phyloP scores from a whole-genome alignment of 176 grass and related monocot genomes.

The Lolium perenne region DNA sequence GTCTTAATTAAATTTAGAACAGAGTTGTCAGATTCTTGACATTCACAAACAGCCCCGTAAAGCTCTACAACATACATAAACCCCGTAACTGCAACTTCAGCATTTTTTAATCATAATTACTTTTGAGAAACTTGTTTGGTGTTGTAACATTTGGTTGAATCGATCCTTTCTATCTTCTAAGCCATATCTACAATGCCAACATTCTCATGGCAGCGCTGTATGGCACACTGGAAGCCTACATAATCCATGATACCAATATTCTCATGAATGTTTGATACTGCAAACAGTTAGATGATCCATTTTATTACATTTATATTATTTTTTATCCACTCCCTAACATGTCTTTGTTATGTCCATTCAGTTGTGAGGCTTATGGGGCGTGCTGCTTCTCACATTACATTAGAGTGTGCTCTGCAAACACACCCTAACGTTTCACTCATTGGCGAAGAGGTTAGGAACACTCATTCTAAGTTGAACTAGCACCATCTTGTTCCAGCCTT shows the following conservation, averaged over 20 bases:
- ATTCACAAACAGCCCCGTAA: neutral
- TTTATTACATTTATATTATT: neutral
- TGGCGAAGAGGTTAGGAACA: slow-evolving; percentile 83
- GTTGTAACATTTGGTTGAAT: slow-evolving; percentile 18
- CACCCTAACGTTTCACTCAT: slow-evolving; percentile 95
- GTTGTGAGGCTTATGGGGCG: slow-evolving; percentile 99
- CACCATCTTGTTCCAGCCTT: neutral
- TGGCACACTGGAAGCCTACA: neutral
- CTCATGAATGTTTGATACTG: neutral
- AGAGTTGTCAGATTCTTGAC: neutral
- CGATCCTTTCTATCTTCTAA: neutral
- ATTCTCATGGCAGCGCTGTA: neutral
- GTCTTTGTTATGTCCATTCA: slow-evolving; percentile 42
- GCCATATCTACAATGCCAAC: neutral
- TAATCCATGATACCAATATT: neutral
- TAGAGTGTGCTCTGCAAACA: slow-evolving; percentile 97
- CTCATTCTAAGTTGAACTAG: slow-evolving; percentile 32
- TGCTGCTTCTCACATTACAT: slow-evolving; percentile 98
- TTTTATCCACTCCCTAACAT: neutral
- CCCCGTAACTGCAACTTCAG: neutral
- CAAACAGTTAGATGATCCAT: neutral
- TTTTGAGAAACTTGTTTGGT: neutral
- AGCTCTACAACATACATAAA: slow-evolving; percentile 1
- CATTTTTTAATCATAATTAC: neutral
- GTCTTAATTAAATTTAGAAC: neutral